These are phyloP conservation scores for Melastoma candidum DNA, from an alignment of 441 rosid species.

Conservation along the genomic window DNA sequence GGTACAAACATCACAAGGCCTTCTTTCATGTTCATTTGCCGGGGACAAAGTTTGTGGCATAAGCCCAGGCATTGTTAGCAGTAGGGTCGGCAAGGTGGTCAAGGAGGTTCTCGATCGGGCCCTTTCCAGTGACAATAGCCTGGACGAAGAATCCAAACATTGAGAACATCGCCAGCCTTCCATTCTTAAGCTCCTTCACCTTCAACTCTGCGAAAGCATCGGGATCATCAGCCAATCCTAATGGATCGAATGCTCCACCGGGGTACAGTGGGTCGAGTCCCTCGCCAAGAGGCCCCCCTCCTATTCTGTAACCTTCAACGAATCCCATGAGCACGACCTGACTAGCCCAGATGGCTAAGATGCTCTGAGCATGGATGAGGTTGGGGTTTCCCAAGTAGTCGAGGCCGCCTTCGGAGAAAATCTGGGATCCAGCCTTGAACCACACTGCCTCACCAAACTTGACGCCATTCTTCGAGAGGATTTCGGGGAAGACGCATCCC, in stretches of 20 bases:
- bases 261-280: conserved; percentile 7
- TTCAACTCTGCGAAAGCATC: conserved; percentile 10
- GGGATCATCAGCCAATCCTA: conserved; percentile 9
- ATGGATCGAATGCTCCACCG: conserved; percentile 8
- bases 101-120: conserved; percentile 9
- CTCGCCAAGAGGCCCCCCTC: conserved; percentile 1
- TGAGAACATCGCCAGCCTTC: conserved; percentile 10
- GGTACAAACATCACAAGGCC: neutral
- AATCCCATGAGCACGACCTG: conserved; percentile 10
- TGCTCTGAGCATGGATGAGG: conserved; percentile 12
- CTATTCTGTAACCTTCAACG: conserved; percentile 9
- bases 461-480: conserved; percentile 2
- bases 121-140: conserved; percentile 12
- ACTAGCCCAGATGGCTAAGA: conserved; percentile 5
- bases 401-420: conserved; percentile 8
- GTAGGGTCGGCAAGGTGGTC: conserved; percentile 10
- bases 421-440: conserved; percentile 12
- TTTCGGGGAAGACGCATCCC: conserved; percentile 8
- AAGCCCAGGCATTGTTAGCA: conserved; percentile 10
- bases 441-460: conserved; percentile 1
- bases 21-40: neutral
- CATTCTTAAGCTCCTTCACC: conserved; percentile 14
- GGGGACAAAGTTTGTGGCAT: conserved; percentile 12
- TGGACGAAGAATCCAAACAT: conserved; percentile 13
- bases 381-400: conserved; percentile 11